Base-by-base conservation (phyloP, 208 protist genomes). In the Acanthamoeba culbertsoni region DNA sequence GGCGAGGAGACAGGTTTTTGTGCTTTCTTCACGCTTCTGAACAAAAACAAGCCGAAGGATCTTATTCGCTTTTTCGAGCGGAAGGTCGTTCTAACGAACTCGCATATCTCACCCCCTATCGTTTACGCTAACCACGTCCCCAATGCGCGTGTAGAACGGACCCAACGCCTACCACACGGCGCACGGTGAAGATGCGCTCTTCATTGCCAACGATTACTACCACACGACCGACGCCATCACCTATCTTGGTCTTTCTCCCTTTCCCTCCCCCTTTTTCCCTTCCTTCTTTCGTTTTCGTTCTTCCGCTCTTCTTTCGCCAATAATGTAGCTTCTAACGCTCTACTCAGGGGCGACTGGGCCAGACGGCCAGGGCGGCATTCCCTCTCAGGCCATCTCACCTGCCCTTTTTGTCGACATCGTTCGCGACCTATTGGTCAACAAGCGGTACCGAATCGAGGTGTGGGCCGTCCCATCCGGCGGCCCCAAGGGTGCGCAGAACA, bases 141-240 rank as follows among this genome's bases (percentile, higher is more conserved):
- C n/a, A n/a, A 26, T 37, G 42, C 40, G 40, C 33, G 28, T 51
- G 10, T 53, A 84, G 73, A 84, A 84, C 45, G 73, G 73, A 84
- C 73, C 73, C 40, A 71, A 93, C 46, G 26, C 28, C 1, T 93
- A 93, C 68, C 96, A 96, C 89, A 86, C 95, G 18, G 73, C 93
- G 1, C 94, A 96, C 71, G 95, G 95, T 8, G 82, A 95, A 23
- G 94, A 97, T 75, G 96, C 96, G 0, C 62, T 93, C 51, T 91
- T 95, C 43, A 55, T 97, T 28, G 94, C 95, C 35, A 40, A 88
- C 23, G 90, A 96, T 26, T 96, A 96, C 73, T 97, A 94, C 94
- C 48, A 95, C 33, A 96, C 95, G 16, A 93, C 48, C 26, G 88
- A 62, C 40, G 92, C 94, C 7, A 65, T 96, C 7, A 95, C 94